Evolutionary conservation across 768 basidiomycete genomes (phyloP).

Genomic region (Podaxis carcinomalis): DNA sequence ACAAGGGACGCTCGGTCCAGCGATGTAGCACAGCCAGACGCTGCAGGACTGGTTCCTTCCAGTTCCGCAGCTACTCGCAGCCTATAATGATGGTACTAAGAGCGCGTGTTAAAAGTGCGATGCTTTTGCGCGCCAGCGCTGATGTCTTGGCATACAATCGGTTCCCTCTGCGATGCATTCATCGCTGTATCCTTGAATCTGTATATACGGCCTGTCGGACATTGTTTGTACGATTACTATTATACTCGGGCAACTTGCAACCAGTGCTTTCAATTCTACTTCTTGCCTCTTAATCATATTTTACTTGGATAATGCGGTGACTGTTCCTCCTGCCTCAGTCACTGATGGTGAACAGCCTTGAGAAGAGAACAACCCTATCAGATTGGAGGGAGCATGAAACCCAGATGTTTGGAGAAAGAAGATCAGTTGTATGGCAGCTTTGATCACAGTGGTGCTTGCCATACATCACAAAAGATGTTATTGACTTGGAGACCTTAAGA

Average conservation of each 20-base stretch:
- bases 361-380: not conserved
- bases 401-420: not conserved
- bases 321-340: not conserved
- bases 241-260: no score
- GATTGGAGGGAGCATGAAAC: not conserved
- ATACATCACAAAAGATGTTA: not conserved
- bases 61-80: not conserved
- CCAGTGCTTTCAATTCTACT: no score
- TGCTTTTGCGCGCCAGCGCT: not conserved
- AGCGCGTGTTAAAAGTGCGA: not conserved
- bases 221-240: not conserved
- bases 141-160: not conserved
- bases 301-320: not conserved
- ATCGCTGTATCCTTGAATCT: not conserved
- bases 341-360: no score
- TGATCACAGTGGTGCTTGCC: not conserved
- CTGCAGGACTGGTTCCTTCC: not conserved
- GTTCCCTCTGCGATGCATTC: not conserved
- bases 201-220: not conserved
- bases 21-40: not conserved
- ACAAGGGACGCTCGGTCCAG: not conserved
- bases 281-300: not conserved
- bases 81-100: not conserved
- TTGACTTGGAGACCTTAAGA: no score
- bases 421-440: not conserved